phyloP scores from a whole-genome alignment of 1,284 basidiomycete genomes.

The Leccinum pachyderme region DNA sequence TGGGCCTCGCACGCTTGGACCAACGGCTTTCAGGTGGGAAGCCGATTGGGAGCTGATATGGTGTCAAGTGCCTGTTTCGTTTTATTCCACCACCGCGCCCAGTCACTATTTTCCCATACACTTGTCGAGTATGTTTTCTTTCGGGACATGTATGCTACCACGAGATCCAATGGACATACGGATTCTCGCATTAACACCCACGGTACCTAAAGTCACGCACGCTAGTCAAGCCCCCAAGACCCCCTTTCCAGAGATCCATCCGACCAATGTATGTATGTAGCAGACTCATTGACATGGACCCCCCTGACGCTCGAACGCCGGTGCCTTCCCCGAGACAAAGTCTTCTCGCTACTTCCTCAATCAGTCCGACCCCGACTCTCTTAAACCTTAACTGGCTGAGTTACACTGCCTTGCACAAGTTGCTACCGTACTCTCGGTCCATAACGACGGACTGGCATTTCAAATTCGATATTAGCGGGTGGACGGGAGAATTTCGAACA shows the following conservation, averaged over 20 bases:
- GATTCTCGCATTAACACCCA: constrained; percentile 1
- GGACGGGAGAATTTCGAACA: neutral
- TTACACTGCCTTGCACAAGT: neutral
- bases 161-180: constrained; percentile 4
- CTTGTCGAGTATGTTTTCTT: constrained; percentile 10
- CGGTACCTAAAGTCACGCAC: neutral
- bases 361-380: constrained; percentile 21
- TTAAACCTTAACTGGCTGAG: neutral
- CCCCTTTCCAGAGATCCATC: constrained; percentile 12
- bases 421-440: neutral
- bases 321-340: constrained; percentile 18
- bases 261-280: neutral
- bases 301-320: constrained; percentile 7
- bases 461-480: constrained; percentile 3
- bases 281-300: constrained; percentile 17
- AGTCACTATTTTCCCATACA: constrained; percentile 24
- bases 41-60: constrained; percentile 84
- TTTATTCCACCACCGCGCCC: constrained; percentile 7
- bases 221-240: constrained; percentile 2
- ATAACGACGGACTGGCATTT: neutral
- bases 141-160: constrained; percentile 17
- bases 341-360: constrained; percentile 17
- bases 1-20: constrained; percentile 92
- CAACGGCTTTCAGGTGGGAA: constrained; percentile 72
- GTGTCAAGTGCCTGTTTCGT: constrained; percentile 20